Evolutionary conservation across 495 filamentous ascomycete genomes (phyloP).

Genomic region (Articulospora tetracladia): DNA sequence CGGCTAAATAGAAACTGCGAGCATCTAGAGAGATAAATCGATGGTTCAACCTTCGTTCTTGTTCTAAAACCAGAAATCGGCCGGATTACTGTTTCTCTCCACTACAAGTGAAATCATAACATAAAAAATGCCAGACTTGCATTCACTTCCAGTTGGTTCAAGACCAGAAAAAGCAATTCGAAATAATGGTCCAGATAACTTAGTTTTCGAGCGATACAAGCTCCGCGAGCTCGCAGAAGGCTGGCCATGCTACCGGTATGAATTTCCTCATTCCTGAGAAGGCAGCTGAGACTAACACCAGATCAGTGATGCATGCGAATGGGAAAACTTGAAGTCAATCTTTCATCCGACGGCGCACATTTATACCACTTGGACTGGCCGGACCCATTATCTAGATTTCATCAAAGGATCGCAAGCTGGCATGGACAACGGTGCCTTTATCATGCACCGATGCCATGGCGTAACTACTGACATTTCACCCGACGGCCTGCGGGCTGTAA

Average conservation of each 20-base stretch:
- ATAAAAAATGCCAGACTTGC: neutral
- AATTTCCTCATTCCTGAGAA: neutral
- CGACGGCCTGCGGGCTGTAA: slow-evolving; percentile 48
- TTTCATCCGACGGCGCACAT: slow-evolving; percentile 56
- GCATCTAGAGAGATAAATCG: too few relatives aligned
- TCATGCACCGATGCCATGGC: slow-evolving; percentile 64
- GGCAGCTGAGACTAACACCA: neutral
- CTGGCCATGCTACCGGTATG: slow-evolving; percentile 57
- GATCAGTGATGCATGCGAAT: slow-evolving; percentile 52
- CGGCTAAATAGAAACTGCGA: too few relatives aligned
- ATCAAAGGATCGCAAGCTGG: slow-evolving; percentile 56
- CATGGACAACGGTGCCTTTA: slow-evolving; percentile 59
- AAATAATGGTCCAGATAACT: slow-evolving; percentile 47
- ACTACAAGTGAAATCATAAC: too few relatives aligned
- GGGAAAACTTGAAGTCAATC: slow-evolving; percentile 59
- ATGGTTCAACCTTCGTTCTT: too few relatives aligned
- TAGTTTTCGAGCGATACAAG: slow-evolving; percentile 48
- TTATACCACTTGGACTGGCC: slow-evolving; percentile 62
- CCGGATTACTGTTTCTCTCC: too few relatives aligned
- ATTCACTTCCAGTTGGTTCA: neutral
- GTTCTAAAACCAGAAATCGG: too few relatives aligned
- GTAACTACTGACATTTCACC: slow-evolving; percentile 51
- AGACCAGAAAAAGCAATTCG: slow-evolving; percentile 26
- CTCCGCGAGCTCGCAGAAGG: slow-evolving; percentile 60
- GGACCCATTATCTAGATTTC: slow-evolving; percentile 50